Base-by-base conservation (phyloP, 2,329 filamentous ascomycete species). In the Arthrobotrys musiformis region DNA sequence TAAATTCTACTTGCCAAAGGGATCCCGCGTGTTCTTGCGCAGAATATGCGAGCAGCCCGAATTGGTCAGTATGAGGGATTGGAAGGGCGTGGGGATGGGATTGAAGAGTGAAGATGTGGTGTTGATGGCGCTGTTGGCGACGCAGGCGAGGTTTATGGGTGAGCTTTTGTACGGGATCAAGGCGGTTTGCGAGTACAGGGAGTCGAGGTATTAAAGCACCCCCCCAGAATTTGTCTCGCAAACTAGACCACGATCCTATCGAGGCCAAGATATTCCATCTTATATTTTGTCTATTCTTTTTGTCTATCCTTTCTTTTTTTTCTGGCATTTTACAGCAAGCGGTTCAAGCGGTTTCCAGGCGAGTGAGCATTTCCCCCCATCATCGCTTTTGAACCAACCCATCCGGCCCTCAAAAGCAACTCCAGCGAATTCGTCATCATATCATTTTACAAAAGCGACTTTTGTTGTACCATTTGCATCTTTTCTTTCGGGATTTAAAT, bases 111-210 rank as follows among this genome's bases (percentile, higher is more conserved):
- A 80, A 19, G 79, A 80, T 44, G 79, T 79, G 40, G 78, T 78
- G 26, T 58, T 80, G 33, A 72, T 80, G 73, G 77, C 79, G 5
- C 44, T 80, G 54, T 66, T 80, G 52, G 79, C 79, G 17, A 80
- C 78, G 24, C 79, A 80, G 70, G 79, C 79, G n/a, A 75, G 79
- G 52, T 80, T 80, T 68, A 80, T 80, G 79, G 79, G 79, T 35
- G 79, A 80, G 50, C 67, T 80, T 26, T 63, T 80, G 42, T 80
- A 79, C 60, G 79, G 79, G 19, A 77, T 80, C 40, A 80, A 79
- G 54, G 79, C 79, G 37, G 79, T 80, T 28, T 80, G 79, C 73
- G 79, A 80, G 64, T 80, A 80, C 26, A 56, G 74, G 26, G 74
- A 78, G 35, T 77, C 73, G 6, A 60, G 66, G 28, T 77, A 66